These are phyloP conservation scores for Lipomyces spencermartinsiae DNA, from an alignment of 805 yeast genomes.

Conservation along the genomic window DNA sequence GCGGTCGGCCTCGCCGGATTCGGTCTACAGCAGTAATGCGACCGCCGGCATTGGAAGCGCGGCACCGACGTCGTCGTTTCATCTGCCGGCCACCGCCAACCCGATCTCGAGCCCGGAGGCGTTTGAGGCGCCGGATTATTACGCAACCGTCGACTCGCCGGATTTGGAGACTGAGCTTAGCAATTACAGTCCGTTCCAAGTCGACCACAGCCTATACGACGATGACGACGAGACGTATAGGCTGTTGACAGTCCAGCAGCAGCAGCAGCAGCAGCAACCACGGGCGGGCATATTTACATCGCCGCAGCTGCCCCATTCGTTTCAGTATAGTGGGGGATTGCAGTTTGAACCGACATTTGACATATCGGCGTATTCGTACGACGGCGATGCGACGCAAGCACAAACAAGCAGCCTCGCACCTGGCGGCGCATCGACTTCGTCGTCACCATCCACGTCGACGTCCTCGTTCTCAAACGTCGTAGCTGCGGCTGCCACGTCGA, in stretches of 20 bases:
- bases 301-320: conserved; percentile 8
- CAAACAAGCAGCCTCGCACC: not conserved
- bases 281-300: not conserved
- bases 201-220: conserved; percentile 7
- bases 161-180: not conserved
- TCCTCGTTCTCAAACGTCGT: conserved; percentile 23
- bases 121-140: not conserved
- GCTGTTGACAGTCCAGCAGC: conserved; percentile 23
- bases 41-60: not conserved
- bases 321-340: conserved; percentile 8
- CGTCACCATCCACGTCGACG: conserved; percentile 27
- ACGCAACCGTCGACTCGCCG: not conserved
- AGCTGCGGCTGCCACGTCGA: not conserved
- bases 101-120: not conserved
- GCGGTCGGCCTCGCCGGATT: conserved; percentile 29
- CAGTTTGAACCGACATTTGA: not conserved
- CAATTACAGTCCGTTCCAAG: conserved; percentile 8
- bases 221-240: conserved; percentile 26
- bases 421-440: conserved; percentile 19
- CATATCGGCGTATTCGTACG: not conserved
- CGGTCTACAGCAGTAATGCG: conserved; percentile 5
- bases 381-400: not conserved
- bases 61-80: not conserved
- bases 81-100: not conserved
- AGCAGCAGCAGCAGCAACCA: conserved; percentile 14